phyloP scores from a whole-genome alignment of 495 filamentous ascomycete genomes.

The Annulohypoxylon moriforme region DNA sequence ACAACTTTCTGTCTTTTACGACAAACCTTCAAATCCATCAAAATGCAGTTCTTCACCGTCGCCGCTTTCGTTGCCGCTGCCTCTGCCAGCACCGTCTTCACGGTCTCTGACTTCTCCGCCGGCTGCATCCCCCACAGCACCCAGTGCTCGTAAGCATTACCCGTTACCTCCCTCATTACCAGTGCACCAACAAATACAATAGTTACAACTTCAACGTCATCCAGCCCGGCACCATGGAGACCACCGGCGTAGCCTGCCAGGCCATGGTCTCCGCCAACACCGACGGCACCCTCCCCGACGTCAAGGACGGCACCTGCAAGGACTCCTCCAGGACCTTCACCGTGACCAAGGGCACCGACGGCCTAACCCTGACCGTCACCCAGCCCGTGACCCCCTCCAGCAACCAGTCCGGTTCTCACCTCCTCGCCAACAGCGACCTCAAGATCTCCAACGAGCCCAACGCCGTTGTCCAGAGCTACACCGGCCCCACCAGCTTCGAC shows the following conservation, averaged over 20 bases:
- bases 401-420: conserved; percentile 41
- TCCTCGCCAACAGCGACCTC: conserved; percentile 39
- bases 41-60: conserved; percentile 27
- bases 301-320: conserved; percentile 40
- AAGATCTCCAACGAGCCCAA: conserved; percentile 28
- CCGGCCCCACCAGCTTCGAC: conserved; percentile 17
- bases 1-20: neutral
- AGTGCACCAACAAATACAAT: neutral
- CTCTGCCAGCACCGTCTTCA: conserved; percentile 42
- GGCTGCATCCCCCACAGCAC: conserved; percentile 49
- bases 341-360: conserved; percentile 25
- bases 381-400: conserved; percentile 44
- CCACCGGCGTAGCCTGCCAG: conserved; percentile 39
- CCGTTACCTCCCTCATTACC: neutral
- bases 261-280: conserved; percentile 26
- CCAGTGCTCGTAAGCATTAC: conserved; percentile 43
- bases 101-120: conserved; percentile 44
- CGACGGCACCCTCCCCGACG: conserved; percentile 40
- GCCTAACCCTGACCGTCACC: conserved; percentile 38
- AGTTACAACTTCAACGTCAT: conserved; percentile 45
- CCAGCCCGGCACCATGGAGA: conserved; percentile 47
- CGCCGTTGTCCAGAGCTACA: conserved; percentile 35
- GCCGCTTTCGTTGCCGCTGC: conserved; percentile 22
- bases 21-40: conserved; percentile 17
- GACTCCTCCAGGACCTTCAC: conserved; percentile 44